A percentile compares a stretch with the other conserved stretches of the same genome.
Conservation (phyloP, 164 flowering plant genomes). For the Akebia trifoliata region DNA sequence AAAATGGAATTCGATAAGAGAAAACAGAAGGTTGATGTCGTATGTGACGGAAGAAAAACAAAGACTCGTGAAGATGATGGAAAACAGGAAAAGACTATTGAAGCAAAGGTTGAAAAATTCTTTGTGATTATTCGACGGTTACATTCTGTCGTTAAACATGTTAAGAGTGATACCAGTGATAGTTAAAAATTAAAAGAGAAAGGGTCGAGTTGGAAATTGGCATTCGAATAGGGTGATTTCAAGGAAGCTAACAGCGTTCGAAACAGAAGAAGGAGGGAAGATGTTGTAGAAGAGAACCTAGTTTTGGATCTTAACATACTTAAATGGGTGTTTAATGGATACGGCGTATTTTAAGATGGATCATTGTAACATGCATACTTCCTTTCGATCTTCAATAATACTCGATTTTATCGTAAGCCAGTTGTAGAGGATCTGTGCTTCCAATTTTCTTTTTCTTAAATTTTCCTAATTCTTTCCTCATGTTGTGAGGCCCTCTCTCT, state of each 20-base stretch:
- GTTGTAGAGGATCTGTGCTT: background rate
- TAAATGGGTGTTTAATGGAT: background rate
- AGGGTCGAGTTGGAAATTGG: constrained; percentile 17
- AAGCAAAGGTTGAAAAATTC: constrained; percentile 56
- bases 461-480: background rate
- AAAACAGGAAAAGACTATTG: constrained; percentile 10
- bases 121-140: constrained; percentile 38
- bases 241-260: constrained; percentile 7
- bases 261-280: background rate
- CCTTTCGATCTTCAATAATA: background rate
- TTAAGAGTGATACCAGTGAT: constrained; percentile 18
- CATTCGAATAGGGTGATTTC: constrained; percentile 21
- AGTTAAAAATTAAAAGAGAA: background rate
- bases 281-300: constrained; percentile 5
- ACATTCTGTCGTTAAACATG: constrained; percentile 34
- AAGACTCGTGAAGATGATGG: constrained; percentile 3
- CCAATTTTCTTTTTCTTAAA: background rate
- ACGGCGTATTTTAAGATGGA: background rate
- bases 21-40: constrained; percentile 9
- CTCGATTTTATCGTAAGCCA: background rate
- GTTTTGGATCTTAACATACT: constrained; percentile 26
- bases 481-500: too few species aligned
- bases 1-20: constrained; percentile 18
- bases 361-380: background rate
- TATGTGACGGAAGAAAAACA: background rate